These are phyloP conservation scores for Melaleuca quinquenervia DNA, from an alignment of 345 rosid species.

Conservation along the genomic window DNA sequence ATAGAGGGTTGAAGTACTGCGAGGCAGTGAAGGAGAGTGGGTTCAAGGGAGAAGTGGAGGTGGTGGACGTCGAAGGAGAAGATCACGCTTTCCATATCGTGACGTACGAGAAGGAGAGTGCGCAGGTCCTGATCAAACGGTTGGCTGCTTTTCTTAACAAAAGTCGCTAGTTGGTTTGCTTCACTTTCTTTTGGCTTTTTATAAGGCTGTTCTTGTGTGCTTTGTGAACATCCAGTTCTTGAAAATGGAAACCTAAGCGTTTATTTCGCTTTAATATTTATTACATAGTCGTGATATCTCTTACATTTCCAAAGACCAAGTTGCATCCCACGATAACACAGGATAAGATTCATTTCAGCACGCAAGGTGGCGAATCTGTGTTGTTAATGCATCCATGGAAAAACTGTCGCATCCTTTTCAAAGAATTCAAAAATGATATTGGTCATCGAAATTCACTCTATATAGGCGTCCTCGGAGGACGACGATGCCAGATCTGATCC, in stretches of 20 bases:
- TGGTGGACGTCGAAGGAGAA: constrained; percentile 17
- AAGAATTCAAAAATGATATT: neutral
- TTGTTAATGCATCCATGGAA: neutral
- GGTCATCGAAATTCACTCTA: neutral
- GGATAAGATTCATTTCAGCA: neutral
- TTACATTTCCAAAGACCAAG: neutral
- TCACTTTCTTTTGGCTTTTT: neutral
- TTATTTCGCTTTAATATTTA: neutral
- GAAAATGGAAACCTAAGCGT: neutral
- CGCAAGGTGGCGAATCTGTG: neutral
- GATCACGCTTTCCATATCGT: constrained; percentile 34
- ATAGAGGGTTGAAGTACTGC: constrained; percentile 17
- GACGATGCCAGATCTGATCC: neutral
- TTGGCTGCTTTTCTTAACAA: constrained; percentile 22
- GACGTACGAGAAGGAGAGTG: constrained; percentile 9
- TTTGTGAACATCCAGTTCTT: neutral
- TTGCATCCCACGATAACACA: neutral
- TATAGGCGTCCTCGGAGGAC: neutral
- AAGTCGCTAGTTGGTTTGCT: neutral
- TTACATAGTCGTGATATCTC: neutral
- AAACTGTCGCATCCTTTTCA: neutral
- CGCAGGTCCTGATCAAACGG: constrained; percentile 13
- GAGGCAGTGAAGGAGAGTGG: constrained; percentile 24
- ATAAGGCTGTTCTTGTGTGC: neutral
- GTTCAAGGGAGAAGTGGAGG: constrained; percentile 26